Conservation (phyloP, 164 flowering plant species). For the Platanus orientalis region DNA sequence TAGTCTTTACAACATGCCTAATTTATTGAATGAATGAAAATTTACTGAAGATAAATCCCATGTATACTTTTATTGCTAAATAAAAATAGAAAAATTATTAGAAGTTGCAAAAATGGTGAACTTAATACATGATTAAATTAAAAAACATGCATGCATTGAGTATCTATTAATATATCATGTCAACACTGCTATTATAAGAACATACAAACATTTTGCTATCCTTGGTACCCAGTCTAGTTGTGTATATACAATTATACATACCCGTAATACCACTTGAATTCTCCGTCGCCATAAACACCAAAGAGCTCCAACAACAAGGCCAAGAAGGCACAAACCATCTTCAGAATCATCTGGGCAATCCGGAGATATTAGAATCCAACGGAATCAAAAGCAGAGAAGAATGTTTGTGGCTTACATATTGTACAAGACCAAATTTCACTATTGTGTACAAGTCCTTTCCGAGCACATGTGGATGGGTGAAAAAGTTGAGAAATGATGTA, state of each 20-base stretch:
- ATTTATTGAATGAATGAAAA: no score
- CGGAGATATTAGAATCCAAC: conserved; percentile 14
- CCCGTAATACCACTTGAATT: conserved; percentile 94
- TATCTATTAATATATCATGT: neutral
- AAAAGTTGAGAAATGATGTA: conserved; percentile 41
- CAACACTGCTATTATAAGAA: neutral
- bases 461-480: conserved; percentile 43
- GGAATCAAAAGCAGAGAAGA: neutral
- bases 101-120: no score
- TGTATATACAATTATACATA: conserved; percentile 38
- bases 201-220: neutral
- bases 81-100: no score
- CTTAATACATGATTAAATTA: neutral
- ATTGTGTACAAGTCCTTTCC: conserved; percentile 56
- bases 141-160: neutral
- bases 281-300: conserved; percentile 87
- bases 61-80: no score
- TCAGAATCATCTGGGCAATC: conserved; percentile 77
- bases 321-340: conserved; percentile 72
- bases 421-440: conserved; percentile 79
- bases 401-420: conserved; percentile 57
- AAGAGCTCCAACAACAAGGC: conserved; percentile 66
- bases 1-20: no score
- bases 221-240: neutral
- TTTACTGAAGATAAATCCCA: no score